Conservation (phyloP, 352 stramenopile species). For the Thalassiosira mediterranea region DNA sequence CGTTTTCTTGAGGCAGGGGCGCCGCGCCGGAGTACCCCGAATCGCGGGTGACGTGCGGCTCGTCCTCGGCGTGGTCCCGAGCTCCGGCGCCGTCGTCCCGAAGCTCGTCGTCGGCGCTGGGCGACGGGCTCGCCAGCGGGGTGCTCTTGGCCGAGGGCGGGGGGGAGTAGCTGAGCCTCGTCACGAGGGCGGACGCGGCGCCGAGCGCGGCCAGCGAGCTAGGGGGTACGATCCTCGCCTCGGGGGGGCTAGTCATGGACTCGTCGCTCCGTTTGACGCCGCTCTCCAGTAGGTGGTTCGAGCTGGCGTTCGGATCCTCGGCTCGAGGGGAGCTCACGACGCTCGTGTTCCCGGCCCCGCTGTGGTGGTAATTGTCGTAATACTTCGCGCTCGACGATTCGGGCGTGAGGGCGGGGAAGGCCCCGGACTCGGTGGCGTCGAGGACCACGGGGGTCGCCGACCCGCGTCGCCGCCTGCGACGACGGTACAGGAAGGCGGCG, state of each 20-base stretch:
- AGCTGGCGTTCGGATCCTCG: neutral
- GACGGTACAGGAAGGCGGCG: constrained; percentile 4
- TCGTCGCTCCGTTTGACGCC: no score
- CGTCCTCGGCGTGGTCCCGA: neutral
- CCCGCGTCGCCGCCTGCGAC: neutral
- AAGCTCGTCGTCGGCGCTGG: neutral
- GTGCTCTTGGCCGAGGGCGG: neutral
- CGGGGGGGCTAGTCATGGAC: no score
- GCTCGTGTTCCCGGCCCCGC: neutral
- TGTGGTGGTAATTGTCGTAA: neutral
- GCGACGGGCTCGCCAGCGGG: no score
- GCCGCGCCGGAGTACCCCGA: no score
- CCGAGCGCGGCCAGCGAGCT: neutral
- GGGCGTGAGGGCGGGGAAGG: neutral
- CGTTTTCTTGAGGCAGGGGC: no score
- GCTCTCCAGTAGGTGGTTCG: neutral
- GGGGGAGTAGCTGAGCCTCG: neutral
- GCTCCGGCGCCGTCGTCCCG: no score
- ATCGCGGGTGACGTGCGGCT: neutral
- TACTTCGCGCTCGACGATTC: neutral
- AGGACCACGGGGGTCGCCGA: neutral
- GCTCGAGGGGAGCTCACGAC: neutral
- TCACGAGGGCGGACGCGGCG: neutral
- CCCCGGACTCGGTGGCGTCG: neutral
- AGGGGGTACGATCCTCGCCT: neutral